phyloP scores from a whole-genome alignment of 805 yeast species.

The Nakazawaea ernobii region DNA sequence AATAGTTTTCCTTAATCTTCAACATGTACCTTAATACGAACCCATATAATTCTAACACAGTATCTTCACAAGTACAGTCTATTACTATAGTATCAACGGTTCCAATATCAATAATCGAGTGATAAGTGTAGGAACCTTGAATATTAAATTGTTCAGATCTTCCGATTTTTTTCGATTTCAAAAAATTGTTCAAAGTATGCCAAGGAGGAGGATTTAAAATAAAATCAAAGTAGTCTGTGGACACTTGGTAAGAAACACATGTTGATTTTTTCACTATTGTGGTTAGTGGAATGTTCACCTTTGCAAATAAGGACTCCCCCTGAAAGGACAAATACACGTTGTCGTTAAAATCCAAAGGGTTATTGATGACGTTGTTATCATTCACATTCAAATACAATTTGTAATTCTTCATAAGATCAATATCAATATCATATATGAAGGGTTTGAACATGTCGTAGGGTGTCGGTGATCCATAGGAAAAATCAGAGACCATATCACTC shows the following conservation, averaged over 20 bases:
- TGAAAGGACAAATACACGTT: conserved; percentile 72
- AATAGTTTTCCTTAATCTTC: conserved; percentile 78
- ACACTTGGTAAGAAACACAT: conserved; percentile 42
- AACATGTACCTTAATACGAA: conserved; percentile 70
- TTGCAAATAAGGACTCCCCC: conserved; percentile 49
- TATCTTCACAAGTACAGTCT: conserved; percentile 57
- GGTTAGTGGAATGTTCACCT: conserved; percentile 52
- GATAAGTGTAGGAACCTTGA: conserved; percentile 61
- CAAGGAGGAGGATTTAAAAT: conserved; percentile 80
- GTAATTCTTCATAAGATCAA: conserved; percentile 51
- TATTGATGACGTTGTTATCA: conserved; percentile 81
- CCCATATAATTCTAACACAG: conserved; percentile 73
- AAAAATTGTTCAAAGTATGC: conserved; percentile 78
- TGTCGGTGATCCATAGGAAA: conserved; percentile 62
- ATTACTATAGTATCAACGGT: conserved; percentile 67
- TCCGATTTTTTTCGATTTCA: conserved; percentile 61
- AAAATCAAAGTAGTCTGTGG: conserved; percentile 57
- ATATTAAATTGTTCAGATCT: conserved; percentile 55
- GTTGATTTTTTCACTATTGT: conserved; percentile 47
- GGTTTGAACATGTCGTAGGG: conserved; percentile 80
- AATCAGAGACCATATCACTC: conserved; percentile 71
- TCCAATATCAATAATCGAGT: conserved; percentile 51
- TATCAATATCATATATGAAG: conserved; percentile 50
- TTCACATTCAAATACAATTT: conserved; percentile 72
- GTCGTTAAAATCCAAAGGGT: conserved; percentile 78